Conservation (phyloP, 192 early-diverging fungal genomes). For the Entomortierella parvispora region DNA sequence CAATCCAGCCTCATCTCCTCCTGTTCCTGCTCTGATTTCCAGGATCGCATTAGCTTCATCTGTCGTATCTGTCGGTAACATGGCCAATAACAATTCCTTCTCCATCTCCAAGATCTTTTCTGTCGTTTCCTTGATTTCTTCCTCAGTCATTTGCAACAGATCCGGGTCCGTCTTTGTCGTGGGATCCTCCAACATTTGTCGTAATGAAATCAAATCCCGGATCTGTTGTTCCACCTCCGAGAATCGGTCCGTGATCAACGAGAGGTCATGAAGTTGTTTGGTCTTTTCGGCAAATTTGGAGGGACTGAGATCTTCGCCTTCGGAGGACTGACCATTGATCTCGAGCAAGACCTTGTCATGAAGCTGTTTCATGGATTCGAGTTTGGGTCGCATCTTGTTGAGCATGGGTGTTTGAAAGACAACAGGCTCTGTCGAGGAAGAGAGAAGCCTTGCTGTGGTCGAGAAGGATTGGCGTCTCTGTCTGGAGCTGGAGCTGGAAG, state of each 20-base stretch:
- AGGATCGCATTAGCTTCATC: conserved; percentile 77
- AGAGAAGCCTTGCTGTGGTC: not conserved
- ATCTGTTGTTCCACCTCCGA: conserved; percentile 23
- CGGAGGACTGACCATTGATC: conserved; percentile 29
- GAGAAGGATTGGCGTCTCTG: not conserved
- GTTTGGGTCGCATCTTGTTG: conserved; percentile 48
- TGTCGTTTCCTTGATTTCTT: conserved; percentile 63
- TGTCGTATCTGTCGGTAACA: conserved; percentile 74
- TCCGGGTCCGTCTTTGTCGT: conserved; percentile 54
- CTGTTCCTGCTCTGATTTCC: conserved; percentile 82
- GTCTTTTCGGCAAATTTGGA: conserved; percentile 46
- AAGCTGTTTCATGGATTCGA: conserved; percentile 41
- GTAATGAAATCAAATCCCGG: conserved; percentile 29
- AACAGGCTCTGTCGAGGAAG: not conserved
- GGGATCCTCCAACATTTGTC: conserved; percentile 49
- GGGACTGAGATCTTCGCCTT: conserved; percentile 16
- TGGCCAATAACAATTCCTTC: conserved; percentile 61
- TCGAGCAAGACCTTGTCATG: conserved; percentile 43
- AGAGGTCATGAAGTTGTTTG: conserved; percentile 46
- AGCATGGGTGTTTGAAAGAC: conserved; percentile 39
- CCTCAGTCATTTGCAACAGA: conserved; percentile 66
- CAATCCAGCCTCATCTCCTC: conserved; percentile 81
- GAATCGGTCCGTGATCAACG: conserved; percentile 32
- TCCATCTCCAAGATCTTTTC: conserved; percentile 57
- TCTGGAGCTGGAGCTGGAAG: not conserved